Base-by-base conservation (phyloP, 768 basidiomycete species). In the Pleurotus salmoneostramineus region DNA sequence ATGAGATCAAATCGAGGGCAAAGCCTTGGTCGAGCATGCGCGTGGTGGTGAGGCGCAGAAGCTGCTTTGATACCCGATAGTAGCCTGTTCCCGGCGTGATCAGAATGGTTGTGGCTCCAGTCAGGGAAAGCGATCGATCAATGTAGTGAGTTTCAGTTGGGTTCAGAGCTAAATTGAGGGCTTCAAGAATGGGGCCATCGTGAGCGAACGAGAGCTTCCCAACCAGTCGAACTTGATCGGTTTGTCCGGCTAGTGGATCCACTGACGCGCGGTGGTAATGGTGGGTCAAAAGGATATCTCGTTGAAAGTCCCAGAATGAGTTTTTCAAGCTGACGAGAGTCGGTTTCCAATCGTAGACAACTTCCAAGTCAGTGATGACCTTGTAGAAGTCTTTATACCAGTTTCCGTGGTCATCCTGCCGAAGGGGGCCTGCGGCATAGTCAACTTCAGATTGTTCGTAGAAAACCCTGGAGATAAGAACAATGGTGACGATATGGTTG, bases 341-440 rank as follows among this genome's bases (percentile, higher is more conserved):
- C 1, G 88, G 82, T 61, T 88, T 88, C 93, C 95, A 96, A 65
- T 95, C 92, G 58, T 84, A 76, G 45, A 93, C 79, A 48, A 93
- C 84, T 66, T 98, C 94, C 34, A 96, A 77, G 67, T 98, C 96
- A 3, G 93, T 91, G 66, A 95, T 91, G 63, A 98, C 88, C 71
- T 96, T 95, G 82, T 86, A 98, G 65, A 95, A 96, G 68, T 97
- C 97, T 71, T 97, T 96, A 74, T 95, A 94, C 85, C 86, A 93
- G 34, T 73, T 71, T 7, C 86, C 88, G 47, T 86, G 79, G 56
- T 92, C 91, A 64, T 94, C 88, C 52, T 79, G 74, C 11, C 84
- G 80, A 48, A 98, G 74, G 5, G 91, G 91, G 1, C 93, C 92
- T 2, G 90, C 89, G 2, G 93, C 93, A 62, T 90, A 90, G 60